Evolutionary conservation across 495 filamentous ascomycete species (phyloP).

Genomic region (Penicillium atrosanguineum): DNA sequence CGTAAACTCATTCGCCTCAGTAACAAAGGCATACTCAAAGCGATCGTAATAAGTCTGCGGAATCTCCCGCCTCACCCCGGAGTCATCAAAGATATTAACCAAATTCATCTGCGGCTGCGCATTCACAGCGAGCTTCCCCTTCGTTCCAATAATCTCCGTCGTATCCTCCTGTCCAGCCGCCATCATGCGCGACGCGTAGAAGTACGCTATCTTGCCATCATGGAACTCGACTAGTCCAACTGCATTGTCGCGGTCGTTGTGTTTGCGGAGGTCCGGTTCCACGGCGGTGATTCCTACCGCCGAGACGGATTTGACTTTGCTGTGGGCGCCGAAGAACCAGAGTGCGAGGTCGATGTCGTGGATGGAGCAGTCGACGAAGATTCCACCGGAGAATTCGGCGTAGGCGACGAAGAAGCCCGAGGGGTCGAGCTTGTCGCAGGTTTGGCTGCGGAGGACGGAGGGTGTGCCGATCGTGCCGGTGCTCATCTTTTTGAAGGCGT

Average conservation of each 20-base stretch:
- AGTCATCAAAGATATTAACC: conserved; percentile 48
- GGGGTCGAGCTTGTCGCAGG: conserved; percentile 55
- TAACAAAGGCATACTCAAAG: conserved; percentile 62
- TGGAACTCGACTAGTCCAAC: conserved; percentile 61
- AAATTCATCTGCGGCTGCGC: conserved; percentile 50
- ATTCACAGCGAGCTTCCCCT: conserved; percentile 59
- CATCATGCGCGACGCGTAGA: conserved; percentile 60
- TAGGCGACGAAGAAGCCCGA: conserved; percentile 55
- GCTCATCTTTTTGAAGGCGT: conserved; percentile 45
- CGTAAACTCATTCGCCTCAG: conserved; percentile 61
- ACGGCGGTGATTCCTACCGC: conserved; percentile 55
- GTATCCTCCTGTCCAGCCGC: conserved; percentile 59
- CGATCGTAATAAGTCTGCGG: conserved; percentile 58
- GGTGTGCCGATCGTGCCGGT: conserved; percentile 48
- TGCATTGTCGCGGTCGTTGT: conserved; percentile 59
- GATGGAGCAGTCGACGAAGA: conserved; percentile 55
- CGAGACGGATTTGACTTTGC: conserved; percentile 43
- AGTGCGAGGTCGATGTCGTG: conserved; percentile 58
- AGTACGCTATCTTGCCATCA: conserved; percentile 57
- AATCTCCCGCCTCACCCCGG: conserved; percentile 54
- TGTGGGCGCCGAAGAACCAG: conserved; percentile 52
- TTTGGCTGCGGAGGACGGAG: conserved; percentile 52
- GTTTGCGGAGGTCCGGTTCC: conserved; percentile 51
- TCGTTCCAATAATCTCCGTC: conserved; percentile 61
- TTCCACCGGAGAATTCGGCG: conserved; percentile 54